Evolutionary conservation across 495 filamentous ascomycete genomes (phyloP).

Genomic region (Chaetomium fimeti): DNA sequence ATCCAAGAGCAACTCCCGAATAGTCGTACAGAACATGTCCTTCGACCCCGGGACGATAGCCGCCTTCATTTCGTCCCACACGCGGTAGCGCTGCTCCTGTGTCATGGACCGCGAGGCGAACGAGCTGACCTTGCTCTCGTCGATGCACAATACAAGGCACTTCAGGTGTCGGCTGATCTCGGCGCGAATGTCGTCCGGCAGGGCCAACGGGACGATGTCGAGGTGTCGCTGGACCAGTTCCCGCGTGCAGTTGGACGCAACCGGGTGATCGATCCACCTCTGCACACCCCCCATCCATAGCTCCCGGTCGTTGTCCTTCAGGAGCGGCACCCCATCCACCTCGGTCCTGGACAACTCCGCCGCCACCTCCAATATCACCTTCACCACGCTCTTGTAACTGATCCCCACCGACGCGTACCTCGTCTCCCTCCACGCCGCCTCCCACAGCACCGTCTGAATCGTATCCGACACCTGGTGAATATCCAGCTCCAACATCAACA

Average conservation of each 20-base stretch:
- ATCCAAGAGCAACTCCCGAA: conserved; percentile 15
- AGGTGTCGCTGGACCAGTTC: conserved; percentile 27
- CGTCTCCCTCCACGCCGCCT: conserved; percentile 26
- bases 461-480: conserved; percentile 18
- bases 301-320: not conserved
- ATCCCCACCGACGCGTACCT: conserved; percentile 24
- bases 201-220: conserved; percentile 20
- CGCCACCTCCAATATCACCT: not conserved
- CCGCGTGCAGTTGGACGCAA: conserved; percentile 14
- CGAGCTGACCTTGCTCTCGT: not conserved
- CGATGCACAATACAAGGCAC: conserved; percentile 14
- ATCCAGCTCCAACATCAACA: conserved; percentile 22
- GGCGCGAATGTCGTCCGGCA: conserved; percentile 17
- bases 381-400: conserved; percentile 11
- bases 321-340: not conserved
- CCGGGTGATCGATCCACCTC: conserved; percentile 19
- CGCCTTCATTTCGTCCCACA: conserved; percentile 16
- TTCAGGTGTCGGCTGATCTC: conserved; percentile 18
- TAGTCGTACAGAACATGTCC: conserved; percentile 22
- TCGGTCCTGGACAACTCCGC: conserved; percentile 3
- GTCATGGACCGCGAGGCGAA: conserved; percentile 17
- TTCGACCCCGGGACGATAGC: conserved; percentile 18
- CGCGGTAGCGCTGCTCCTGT: conserved; percentile 13
- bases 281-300: conserved; percentile 17
- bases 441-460: conserved; percentile 22